These are phyloP conservation scores for Adansonia madagascariensis DNA, from an alignment of 441 rosid species.

Conservation along the genomic window DNA sequence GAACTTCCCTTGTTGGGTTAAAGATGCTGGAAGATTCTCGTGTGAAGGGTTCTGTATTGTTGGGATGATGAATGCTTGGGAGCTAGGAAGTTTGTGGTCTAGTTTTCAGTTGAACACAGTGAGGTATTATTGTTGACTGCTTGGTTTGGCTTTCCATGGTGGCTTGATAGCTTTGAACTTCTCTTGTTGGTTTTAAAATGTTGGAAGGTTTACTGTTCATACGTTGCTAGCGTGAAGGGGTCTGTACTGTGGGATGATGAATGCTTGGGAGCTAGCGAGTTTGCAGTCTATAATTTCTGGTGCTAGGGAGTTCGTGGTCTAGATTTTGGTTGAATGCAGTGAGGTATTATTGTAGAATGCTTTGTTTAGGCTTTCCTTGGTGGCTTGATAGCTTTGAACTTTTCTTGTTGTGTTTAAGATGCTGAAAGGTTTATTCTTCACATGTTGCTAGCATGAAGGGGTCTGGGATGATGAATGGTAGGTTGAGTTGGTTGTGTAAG, in stretches of 20 bases:
- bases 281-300: too few relatives aligned
- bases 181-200: neutral
- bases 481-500: neutral
- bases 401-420: neutral
- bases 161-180: constrained; percentile 12
- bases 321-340: neutral
- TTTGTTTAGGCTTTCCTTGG: neutral
- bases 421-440: neutral
- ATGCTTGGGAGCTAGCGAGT: neutral
- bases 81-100: neutral
- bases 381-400: constrained; percentile 9
- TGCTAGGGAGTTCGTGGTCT: neutral
- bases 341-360: constrained; percentile 1
- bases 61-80: neutral
- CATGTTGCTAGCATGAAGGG: neutral
- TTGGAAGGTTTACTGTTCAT: constrained; percentile 1
- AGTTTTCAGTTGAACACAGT: neutral
- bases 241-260: neutral
- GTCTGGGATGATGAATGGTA: neutral
- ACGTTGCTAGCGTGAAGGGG: neutral
- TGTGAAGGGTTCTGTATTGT: neutral
- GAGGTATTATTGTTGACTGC: neutral
- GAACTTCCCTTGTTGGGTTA: neutral
- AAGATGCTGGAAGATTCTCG: neutral
- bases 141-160: constrained; percentile 8